These are phyloP conservation scores for Ophiocordyceps camponoti-leonardi DNA, from an alignment of 2,329 filamentous ascomycete genomes.

Conservation along the genomic window DNA sequence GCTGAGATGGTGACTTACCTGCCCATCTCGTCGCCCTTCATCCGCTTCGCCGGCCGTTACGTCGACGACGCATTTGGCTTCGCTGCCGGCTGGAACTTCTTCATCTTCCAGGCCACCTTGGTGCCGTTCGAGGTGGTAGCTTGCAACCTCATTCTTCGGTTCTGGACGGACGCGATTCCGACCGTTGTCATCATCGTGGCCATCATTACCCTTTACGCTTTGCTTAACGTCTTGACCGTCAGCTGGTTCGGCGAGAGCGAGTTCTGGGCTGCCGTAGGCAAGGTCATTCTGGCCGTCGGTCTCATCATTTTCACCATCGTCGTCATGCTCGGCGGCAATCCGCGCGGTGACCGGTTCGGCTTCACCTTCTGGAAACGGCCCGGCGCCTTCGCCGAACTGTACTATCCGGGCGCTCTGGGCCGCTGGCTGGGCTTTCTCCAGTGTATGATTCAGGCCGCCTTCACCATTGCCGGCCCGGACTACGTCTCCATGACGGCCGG, in stretches of 20 bases:
- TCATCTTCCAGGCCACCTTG: conserved; percentile 49
- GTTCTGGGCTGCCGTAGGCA: conserved; percentile 57
- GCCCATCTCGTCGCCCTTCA: conserved; percentile 63
- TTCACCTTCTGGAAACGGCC: conserved; percentile 52
- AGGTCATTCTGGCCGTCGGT: conserved; percentile 54
- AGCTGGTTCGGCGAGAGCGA: conserved; percentile 63
- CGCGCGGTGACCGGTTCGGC: conserved; percentile 51
- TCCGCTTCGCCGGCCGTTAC: conserved; percentile 58
- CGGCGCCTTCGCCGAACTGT: conserved; percentile 52
- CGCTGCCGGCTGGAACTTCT: conserved; percentile 59
- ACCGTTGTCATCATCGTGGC: conserved; percentile 44
- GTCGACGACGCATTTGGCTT: conserved; percentile 63
- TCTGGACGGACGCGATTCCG: conserved; percentile 43
- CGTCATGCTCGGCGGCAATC: conserved; percentile 70
- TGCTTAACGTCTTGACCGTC: conserved; percentile 57
- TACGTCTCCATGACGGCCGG: conserved; percentile 53
- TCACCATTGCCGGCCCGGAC: conserved; percentile 51
- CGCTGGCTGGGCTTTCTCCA: conserved; percentile 59
- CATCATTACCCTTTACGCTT: conserved; percentile 22
- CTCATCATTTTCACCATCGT: conserved; percentile 66
- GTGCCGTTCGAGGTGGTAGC: conserved; percentile 53
- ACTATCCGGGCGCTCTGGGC: conserved; percentile 48
- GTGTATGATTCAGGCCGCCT: conserved; percentile 54
- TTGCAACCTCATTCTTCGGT: conserved; percentile 44
- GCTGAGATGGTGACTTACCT: conserved; percentile 65